These are phyloP conservation scores for Crithidia expoeki DNA, from an alignment of 208 protist genomes.

Conservation along the genomic window DNA sequence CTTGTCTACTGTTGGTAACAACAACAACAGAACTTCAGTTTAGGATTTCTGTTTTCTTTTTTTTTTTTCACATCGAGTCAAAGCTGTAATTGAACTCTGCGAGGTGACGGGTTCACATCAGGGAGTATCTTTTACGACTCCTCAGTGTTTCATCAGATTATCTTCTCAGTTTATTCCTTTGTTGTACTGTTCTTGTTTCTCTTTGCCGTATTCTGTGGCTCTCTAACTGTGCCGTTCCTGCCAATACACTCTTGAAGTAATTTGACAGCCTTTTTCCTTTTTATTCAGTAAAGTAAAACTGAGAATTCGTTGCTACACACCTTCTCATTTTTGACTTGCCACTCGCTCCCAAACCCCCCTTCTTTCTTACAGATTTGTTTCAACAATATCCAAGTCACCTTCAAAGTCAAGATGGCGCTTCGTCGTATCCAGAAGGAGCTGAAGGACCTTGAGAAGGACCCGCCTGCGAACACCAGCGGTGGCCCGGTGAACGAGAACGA, in stretches of 20 bases:
- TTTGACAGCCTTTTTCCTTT: constrained; percentile 18
- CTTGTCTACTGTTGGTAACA: no score
- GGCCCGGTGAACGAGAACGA: constrained; percentile 95
- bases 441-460: constrained; percentile 94
- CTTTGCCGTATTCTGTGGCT: background rate
- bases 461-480: constrained; percentile 95
- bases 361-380: constrained; percentile 6
- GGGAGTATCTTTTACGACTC: no score
- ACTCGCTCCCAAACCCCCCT: background rate
- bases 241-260: background rate
- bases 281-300: background rate
- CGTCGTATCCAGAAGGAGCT: constrained; percentile 96
- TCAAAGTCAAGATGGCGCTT: constrained; percentile 84
- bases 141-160: background rate
- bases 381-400: constrained; percentile 18
- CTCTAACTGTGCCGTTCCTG: background rate
- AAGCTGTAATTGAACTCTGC: no score
- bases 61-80: background rate
- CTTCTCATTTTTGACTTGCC: background rate
- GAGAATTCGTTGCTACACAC: background rate
- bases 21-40: no score
- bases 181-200: background rate
- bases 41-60: background rate
- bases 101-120: no score
- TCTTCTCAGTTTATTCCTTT: background rate